Conservation (phyloP, 163 green algal species). For the Scenedesmus sp. region DNA sequence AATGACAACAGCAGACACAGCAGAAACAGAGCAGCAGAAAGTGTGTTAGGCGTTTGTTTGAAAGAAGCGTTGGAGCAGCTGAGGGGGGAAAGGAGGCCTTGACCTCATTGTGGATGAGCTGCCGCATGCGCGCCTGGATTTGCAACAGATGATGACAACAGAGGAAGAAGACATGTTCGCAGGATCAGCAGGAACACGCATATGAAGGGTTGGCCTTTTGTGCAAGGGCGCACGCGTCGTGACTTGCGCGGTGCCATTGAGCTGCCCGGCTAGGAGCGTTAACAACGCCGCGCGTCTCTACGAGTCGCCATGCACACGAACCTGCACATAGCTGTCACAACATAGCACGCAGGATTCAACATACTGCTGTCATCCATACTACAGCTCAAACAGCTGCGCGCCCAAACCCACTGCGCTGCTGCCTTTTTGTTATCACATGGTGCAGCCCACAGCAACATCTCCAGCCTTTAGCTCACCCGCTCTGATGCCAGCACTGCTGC, state of each 20-base stretch:
- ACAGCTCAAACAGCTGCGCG: background rate
- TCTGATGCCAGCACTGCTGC: background rate
- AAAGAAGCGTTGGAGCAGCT: constrained; percentile 72
- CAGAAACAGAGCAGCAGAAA: too few species aligned
- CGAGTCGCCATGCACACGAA: background rate
- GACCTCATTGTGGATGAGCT: constrained; percentile 58
- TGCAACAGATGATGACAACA: background rate
- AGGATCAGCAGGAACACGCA: too few species aligned
- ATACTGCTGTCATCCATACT: background rate
- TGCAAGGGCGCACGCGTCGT: background rate
- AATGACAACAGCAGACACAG: background rate
- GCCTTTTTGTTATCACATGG: background rate
- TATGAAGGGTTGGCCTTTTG: too few species aligned
- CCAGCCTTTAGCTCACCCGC: background rate
- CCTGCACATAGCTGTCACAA: too few species aligned
- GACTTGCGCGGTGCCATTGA: background rate
- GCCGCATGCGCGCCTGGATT: constrained; percentile 13
- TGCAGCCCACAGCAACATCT: background rate
- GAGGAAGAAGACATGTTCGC: too few species aligned
- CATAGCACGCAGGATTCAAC: too few species aligned
- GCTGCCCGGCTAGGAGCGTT: background rate
- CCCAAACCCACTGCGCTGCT: background rate
- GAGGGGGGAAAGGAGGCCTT: constrained; percentile 86
- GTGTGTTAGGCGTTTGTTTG: constrained; percentile 36
- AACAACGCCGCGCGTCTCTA: too few species aligned